Base-by-base conservation (phyloP, 2,329 filamentous ascomycete genomes). In the Thielaviopsis musarum region DNA sequence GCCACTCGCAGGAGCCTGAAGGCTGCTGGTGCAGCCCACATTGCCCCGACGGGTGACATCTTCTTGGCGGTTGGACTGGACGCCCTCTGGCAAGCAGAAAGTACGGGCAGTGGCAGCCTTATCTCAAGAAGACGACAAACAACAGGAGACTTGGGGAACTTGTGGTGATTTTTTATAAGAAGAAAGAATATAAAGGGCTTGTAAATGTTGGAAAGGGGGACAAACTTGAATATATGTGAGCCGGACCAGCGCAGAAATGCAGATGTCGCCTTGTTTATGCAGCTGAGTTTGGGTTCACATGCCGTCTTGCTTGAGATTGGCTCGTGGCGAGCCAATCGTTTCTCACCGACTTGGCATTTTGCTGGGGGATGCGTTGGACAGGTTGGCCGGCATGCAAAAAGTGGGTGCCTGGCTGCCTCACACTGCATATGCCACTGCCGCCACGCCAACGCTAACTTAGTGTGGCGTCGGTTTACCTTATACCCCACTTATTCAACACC, bases 11-110 rank as follows among this genome's bases (percentile, higher is more conserved):
- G 71, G 65, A 78, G 70, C 69, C 77, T 77, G 68, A 80, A 70
- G 71, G 77, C 75, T 68, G 74, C 72, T 61, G 78, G 76, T 56
- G 58, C 52, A 66, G 75, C 79, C 78, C 75, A 80, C 69, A 80
- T 72, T 71, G 76, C 77, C 73, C 77, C 77, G 68, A 71, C 69
- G 68, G 77, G 75, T 71, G 74, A 74, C 79, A 82, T 82, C 64
- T 64, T 75, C 22, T 41, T 59, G 45, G n/a, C 19, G 56, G 48
- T 58, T 21, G 54, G 52, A 48, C 59, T 48, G 56, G 7, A 28
- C 38, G 38, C 38, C 52, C 19, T 60, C 52, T 54, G 45, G 30
- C 48, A 15, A 15, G 24, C 24, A 61, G 52, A 58, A 41, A 54
- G 52, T 45, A 22, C 59, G 45, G 38, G 38, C 59, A 54, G 59